Evolutionary conservation across 768 basidiomycete genomes (phyloP).

Genomic region (Mycena galopus): DNA sequence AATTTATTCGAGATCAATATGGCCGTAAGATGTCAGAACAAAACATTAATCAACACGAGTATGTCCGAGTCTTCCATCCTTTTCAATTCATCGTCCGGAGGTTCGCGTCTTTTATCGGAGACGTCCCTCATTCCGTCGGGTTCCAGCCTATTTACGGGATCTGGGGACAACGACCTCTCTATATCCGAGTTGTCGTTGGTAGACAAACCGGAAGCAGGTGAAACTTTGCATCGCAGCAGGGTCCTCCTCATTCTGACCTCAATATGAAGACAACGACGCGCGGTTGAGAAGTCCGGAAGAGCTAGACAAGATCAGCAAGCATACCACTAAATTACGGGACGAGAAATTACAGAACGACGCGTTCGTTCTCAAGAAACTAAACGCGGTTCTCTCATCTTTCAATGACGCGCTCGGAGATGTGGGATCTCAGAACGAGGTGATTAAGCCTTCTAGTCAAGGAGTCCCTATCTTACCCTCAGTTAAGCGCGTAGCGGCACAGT

Average conservation of each 20-base stretch:
- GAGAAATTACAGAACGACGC: constrained; percentile 83
- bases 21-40: neutral
- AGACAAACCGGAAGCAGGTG: constrained; percentile 31
- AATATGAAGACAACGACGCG: neutral
- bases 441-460: neutral
- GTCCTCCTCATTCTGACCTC: neutral
- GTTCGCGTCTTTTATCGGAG: constrained; percentile 48
- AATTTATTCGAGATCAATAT: no score
- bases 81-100: constrained; percentile 25
- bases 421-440: constrained; percentile 78
- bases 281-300: constrained; percentile 1
- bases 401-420: constrained; percentile 76
- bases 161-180: constrained; percentile 50
- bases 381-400: constrained; percentile 75
- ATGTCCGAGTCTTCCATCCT: constrained; percentile 20
- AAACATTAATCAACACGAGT: neutral
- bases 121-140: constrained; percentile 44
- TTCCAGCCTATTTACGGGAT: constrained; percentile 40
- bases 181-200: constrained; percentile 53
- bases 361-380: constrained; percentile 79
- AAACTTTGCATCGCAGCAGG: neutral
- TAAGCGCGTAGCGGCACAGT: constrained; percentile 75
- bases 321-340: constrained; percentile 61
- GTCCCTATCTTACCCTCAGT: neutral
- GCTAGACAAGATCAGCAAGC: constrained; percentile 16